A percentile compares a stretch with the other conserved stretches of the same genome.
phyloP scores from a whole-genome alignment of 352 stramenopile species.

The Pythium scleroteichum region DNA sequence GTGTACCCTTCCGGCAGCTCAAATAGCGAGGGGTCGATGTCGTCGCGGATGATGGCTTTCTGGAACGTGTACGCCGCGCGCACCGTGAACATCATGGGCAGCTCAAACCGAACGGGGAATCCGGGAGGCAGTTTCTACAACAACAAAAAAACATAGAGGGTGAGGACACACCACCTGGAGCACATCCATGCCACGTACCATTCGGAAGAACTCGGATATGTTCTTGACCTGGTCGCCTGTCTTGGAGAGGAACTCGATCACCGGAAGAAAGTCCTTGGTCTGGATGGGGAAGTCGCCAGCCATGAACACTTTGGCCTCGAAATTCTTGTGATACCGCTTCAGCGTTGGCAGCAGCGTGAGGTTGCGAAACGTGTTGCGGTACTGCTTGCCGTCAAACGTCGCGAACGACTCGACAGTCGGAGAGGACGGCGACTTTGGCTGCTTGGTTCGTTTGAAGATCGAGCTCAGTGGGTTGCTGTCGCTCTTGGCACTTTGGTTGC shows the following conservation, averaged over 20 bases:
- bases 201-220: constrained; percentile 81
- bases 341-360: constrained; percentile 57
- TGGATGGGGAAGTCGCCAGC: constrained; percentile 74
- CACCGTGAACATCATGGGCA: constrained; percentile 84
- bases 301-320: constrained; percentile 82
- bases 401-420: background rate
- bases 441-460: constrained; percentile 48
- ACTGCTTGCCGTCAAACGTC: constrained; percentile 16
- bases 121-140: constrained; percentile 74
- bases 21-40: constrained; percentile 56
- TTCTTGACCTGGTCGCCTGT: constrained; percentile 78
- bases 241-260: constrained; percentile 79
- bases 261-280: constrained; percentile 64
- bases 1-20: constrained; percentile 53
- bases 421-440: background rate
- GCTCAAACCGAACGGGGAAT: constrained; percentile 80
- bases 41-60: constrained; percentile 52
- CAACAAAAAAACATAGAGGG: constrained; percentile 12
- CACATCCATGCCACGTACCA: constrained; percentile 40
- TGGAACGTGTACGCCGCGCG: constrained; percentile 83
- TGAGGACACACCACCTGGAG: background rate
- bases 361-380: constrained; percentile 63
- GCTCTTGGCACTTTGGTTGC: constrained; percentile 17
- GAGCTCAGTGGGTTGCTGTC: constrained; percentile 37
- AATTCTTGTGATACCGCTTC: constrained; percentile 54